A percentile compares a stretch with the other conserved stretches of the same genome.
These are phyloP conservation scores for Asclepias syriaca DNA, from an alignment of 257 asterid genomes.

Conservation along the genomic window DNA sequence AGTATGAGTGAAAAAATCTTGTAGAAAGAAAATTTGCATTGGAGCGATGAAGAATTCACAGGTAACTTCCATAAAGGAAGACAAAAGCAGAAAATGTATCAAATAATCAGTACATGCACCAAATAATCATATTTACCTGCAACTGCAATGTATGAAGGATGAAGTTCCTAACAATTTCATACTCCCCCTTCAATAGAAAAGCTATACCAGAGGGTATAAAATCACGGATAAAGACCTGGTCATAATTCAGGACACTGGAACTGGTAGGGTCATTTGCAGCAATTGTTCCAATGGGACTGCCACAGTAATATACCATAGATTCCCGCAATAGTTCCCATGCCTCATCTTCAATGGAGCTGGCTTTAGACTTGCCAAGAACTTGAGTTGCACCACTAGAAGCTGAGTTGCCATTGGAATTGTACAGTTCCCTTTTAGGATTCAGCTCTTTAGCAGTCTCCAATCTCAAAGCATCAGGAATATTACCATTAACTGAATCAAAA, in stretches of 20 bases:
- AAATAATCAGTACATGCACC: neutral
- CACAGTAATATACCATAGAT: slow-evolving; percentile 58
- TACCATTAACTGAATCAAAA: slow-evolving; percentile 22
- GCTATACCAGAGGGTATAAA: slow-evolving; percentile 74
- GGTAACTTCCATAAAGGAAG: neutral
- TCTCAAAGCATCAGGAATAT: slow-evolving; percentile 20
- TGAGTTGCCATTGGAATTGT: slow-evolving; percentile 33
- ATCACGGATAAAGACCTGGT: slow-evolving; percentile 72
- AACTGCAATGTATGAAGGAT: slow-evolving; percentile 73
- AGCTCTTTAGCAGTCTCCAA: slow-evolving; percentile 27
- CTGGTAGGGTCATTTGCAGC: slow-evolving; percentile 63
- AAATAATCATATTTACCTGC: slow-evolving; percentile 39
- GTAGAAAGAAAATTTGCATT: neutral
- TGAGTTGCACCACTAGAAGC: slow-evolving; percentile 26
- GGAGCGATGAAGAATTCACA: no score
- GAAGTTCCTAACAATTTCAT: slow-evolving; percentile 72
- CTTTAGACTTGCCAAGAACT: slow-evolving; percentile 22
- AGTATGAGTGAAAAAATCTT: neutral
- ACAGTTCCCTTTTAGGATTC: slow-evolving; percentile 20
- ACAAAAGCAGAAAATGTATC: neutral
- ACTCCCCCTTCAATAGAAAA: slow-evolving; percentile 65
- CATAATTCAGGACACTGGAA: slow-evolving; percentile 58
- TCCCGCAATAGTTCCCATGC: slow-evolving; percentile 59
- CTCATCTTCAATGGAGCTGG: slow-evolving; percentile 51
- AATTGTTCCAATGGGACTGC: slow-evolving; percentile 65